Percentiles rank a stretch among this genome's conserved stretches.
Conservation (phyloP, 2,329 filamentous ascomycete species). For the Cryphonectria parasitica region DNA sequence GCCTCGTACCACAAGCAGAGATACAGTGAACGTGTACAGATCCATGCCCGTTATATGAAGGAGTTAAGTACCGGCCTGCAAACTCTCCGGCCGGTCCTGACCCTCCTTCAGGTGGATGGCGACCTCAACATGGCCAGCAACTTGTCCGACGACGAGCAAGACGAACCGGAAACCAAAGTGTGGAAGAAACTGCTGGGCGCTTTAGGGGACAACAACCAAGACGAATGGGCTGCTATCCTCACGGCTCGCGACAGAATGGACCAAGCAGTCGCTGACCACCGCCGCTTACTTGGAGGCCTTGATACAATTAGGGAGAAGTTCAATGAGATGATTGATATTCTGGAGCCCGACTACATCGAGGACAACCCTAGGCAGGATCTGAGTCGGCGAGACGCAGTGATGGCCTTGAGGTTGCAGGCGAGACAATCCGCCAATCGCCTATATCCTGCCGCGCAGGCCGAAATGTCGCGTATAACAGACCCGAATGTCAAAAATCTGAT, state of each 20-base stretch:
- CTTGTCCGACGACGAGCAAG: background rate
- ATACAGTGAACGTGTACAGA: background rate
- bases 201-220: background rate
- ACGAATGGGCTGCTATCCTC: background rate
- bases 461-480: background rate
- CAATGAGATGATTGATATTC: background rate
- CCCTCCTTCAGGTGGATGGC: background rate
- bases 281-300: background rate
- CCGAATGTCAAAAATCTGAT: background rate
- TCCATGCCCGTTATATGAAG: background rate
- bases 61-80: background rate
- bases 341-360: background rate
- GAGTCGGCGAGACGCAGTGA: background rate
- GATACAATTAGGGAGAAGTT: background rate
- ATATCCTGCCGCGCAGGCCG: background rate
- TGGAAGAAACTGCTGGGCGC: background rate
- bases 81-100: background rate
- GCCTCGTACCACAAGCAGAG: background rate
- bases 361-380: background rate
- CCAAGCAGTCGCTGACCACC: background rate
- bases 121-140: background rate
- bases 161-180: background rate
- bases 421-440: background rate
- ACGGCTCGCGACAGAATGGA: background rate
- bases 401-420: background rate